phyloP scores from a whole-genome alignment of 305 asterid species.

The Andrographis paniculata region DNA sequence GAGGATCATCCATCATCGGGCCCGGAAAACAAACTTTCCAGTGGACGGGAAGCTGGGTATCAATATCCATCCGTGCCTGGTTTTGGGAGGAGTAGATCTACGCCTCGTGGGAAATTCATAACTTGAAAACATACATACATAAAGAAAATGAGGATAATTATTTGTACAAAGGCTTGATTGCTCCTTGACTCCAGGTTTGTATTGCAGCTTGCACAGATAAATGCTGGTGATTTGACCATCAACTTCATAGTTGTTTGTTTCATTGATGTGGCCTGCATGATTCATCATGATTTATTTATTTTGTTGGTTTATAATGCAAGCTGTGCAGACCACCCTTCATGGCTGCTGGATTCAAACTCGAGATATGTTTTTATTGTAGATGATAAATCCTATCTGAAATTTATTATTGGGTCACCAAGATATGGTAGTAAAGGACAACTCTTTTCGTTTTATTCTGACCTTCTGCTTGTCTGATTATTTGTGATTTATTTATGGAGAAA shows the following conservation, averaged over 20 bases:
- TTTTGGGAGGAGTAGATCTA: conserved; percentile 38
- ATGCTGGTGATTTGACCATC: conserved; percentile 4
- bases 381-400: too few relatives aligned
- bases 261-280: conserved; percentile 3
- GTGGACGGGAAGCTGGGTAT: conserved; percentile 20
- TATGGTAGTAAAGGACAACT: too few relatives aligned
- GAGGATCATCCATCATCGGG: conserved; percentile 24
- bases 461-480: too few relatives aligned
- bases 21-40: conserved; percentile 21
- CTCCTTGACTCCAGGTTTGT: conserved; percentile 2
- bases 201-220: conserved; percentile 15
- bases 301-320: not conserved
- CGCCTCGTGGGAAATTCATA: conserved; percentile 37
- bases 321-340: too few relatives aligned
- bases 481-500: too few relatives aligned
- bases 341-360: too few relatives aligned
- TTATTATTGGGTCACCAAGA: too few relatives aligned
- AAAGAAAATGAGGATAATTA: conserved; percentile 5
- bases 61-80: conserved; percentile 32
- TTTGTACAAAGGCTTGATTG: conserved; percentile 23
- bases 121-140: conserved; percentile 17
- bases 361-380: too few relatives aligned
- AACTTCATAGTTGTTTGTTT: conserved; percentile 10
- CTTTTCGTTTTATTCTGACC: too few relatives aligned
- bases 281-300: conserved; percentile 2